Conservation (phyloP, 2,329 filamentous ascomycete genomes). For the Neobulgaria alba region DNA sequence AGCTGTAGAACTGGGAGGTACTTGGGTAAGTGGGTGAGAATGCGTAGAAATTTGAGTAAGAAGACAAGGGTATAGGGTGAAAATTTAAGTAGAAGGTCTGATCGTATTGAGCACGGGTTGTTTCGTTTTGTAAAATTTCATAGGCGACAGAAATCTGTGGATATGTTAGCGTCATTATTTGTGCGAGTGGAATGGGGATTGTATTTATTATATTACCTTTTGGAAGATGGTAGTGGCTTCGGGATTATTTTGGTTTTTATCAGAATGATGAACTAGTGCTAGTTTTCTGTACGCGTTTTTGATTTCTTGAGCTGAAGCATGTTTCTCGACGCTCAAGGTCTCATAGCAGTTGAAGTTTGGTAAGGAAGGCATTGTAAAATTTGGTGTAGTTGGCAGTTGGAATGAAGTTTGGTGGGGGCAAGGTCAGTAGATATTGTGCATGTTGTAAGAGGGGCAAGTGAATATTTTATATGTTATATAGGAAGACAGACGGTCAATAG, state of each 20-base stretch:
- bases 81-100: too few relatives aligned
- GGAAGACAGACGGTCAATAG: too few relatives aligned
- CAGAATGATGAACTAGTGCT: slow-evolving; percentile 15
- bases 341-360: slow-evolving; percentile 13
- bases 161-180: neutral
- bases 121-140: neutral
- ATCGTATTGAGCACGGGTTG: neutral
- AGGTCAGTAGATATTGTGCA: too few relatives aligned
- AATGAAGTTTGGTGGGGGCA: too few relatives aligned
- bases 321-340: slow-evolving; percentile 7
- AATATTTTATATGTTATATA: too few relatives aligned
- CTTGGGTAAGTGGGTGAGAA: too few relatives aligned
- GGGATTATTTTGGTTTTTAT: slow-evolving; percentile 16
- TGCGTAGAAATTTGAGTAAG: too few relatives aligned
- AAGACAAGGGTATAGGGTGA: too few relatives aligned
- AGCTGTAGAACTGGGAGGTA: too few relatives aligned
- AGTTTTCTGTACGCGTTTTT: slow-evolving; percentile 10
- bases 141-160: neutral
- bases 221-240: slow-evolving; percentile 15
- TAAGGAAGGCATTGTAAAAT: slow-evolving; percentile 13
- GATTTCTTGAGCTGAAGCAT: slow-evolving; percentile 12
- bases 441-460: too few relatives aligned
- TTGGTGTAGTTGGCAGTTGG: too few relatives aligned
- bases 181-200: neutral
- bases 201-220: slow-evolving; percentile 4